phyloP scores from a whole-genome alignment of 257 asterid genomes.

The Ballota nigra region DNA sequence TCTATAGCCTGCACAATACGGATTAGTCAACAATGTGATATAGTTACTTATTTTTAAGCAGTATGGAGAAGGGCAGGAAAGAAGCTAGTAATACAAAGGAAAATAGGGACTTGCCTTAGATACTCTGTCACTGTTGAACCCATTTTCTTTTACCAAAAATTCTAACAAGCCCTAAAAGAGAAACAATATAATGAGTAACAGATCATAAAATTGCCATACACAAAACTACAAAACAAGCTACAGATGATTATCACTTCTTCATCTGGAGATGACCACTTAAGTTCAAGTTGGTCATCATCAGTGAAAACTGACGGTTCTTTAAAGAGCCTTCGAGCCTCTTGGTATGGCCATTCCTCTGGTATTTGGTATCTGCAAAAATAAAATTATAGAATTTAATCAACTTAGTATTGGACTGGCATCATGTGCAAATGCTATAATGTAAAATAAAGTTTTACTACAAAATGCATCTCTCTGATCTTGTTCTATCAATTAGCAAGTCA shows the following conservation, averaged over 20 bases:
- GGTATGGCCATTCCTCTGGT: constrained; percentile 94
- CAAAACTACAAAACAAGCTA: constrained; percentile 19
- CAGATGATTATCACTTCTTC: constrained; percentile 63
- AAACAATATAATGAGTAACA: constrained; percentile 13
- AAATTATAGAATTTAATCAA: background rate
- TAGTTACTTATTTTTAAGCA: background rate
- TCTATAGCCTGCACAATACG: constrained; percentile 66
- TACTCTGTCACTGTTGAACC: constrained; percentile 87
- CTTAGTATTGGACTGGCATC: background rate
- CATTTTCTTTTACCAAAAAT: constrained; percentile 93
- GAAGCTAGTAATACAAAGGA: constrained; percentile 13
- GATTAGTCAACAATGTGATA: constrained; percentile 24
- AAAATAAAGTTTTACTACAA: background rate
- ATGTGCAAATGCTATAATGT: background rate
- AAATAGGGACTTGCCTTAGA: constrained; percentile 52
- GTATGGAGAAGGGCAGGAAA: background rate
- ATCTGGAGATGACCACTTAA: constrained; percentile 95
- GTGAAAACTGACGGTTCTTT: constrained; percentile 79
- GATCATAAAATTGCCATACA: constrained; percentile 14
- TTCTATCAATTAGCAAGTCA: background rate
- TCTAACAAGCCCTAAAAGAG: constrained; percentile 66
- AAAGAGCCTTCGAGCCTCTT: constrained; percentile 89
- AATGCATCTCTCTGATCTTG: background rate
- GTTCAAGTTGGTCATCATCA: constrained; percentile 66
- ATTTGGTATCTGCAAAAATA: constrained; percentile 68